phyloP scores from a whole-genome alignment of 805 yeast genomes.

The Monosporozyma servazzii region DNA sequence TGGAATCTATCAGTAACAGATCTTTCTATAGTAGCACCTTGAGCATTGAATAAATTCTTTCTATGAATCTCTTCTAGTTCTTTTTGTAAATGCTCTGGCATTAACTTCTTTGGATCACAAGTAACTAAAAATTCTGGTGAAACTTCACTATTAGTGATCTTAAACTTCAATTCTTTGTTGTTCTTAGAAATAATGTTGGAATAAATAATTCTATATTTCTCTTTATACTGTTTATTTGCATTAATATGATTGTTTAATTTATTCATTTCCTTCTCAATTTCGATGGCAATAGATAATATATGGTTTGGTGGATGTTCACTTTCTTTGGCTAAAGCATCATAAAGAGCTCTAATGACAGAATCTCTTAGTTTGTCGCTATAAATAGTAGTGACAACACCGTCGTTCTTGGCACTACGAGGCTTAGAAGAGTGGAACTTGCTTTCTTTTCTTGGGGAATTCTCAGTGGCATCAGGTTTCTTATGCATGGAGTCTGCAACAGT shows the following conservation, averaged over 20 bases:
- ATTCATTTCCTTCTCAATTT: conserved; percentile 67
- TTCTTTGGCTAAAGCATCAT: conserved; percentile 83
- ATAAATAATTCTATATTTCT: conserved; percentile 75
- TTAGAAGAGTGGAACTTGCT: conserved; percentile 39
- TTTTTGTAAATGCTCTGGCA: conserved; percentile 80
- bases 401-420: conserved; percentile 73
- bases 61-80: conserved; percentile 79
- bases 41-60: conserved; percentile 90
- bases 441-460: conserved; percentile 14
- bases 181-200: conserved; percentile 83
- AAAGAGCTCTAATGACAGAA: conserved; percentile 71
- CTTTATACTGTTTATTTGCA: conserved; percentile 50
- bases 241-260: conserved; percentile 48
- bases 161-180: conserved; percentile 73
- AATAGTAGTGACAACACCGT: conserved; percentile 61
- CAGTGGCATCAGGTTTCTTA: not conserved
- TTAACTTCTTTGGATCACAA: conserved; percentile 92
- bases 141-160: conserved; percentile 60
- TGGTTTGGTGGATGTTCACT: conserved; percentile 52
- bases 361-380: conserved; percentile 77
- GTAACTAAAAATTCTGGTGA: conserved; percentile 54
- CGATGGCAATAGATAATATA: conserved; percentile 54
- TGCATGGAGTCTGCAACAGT: not conserved
- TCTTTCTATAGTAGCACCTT: conserved; percentile 91
- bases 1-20: conserved; percentile 95